phyloP scores from a whole-genome alignment of 2,329 filamentous ascomycete genomes.

The Fusarium xylarioides region DNA sequence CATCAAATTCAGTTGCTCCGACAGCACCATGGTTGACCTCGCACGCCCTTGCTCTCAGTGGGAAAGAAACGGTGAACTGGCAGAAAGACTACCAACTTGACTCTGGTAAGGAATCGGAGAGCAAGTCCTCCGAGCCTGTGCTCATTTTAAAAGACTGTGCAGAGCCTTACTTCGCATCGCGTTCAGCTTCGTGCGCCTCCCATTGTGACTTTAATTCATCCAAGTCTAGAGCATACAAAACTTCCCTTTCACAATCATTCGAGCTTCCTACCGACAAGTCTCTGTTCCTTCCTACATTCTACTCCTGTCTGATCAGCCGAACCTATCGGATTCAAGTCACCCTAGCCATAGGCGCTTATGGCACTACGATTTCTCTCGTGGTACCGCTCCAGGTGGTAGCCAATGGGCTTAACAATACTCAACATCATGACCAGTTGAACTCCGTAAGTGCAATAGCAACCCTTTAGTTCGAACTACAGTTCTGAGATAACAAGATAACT shows the following conservation, averaged over 20 bases:
- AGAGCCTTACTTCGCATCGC: too few species aligned
- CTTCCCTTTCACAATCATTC: not conserved
- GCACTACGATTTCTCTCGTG: not conserved
- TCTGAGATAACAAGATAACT: not conserved
- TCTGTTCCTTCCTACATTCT: not conserved
- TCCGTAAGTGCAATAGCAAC: not conserved
- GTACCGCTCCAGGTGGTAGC: not conserved
- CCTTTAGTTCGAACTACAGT: not conserved
- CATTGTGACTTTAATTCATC: not conserved
- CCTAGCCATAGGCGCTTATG: not conserved
- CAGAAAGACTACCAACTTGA: not conserved
- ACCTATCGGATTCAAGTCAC: not conserved
- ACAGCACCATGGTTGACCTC: not conserved
- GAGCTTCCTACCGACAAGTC: not conserved
- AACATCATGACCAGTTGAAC: not conserved
- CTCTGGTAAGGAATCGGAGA: not conserved
- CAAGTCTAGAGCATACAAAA: not conserved
- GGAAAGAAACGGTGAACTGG: not conserved
- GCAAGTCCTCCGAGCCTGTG: not conserved
- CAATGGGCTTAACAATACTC: not conserved
- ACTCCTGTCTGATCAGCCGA: slow-evolving; percentile 8
- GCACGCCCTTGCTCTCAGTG: not conserved
- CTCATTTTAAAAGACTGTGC: fast-evolving
- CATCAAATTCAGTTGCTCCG: not conserved
- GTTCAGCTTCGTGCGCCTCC: not conserved